Conservation (phyloP, 108 stramenopile species). For the Nitzschia inconspicua region DNA sequence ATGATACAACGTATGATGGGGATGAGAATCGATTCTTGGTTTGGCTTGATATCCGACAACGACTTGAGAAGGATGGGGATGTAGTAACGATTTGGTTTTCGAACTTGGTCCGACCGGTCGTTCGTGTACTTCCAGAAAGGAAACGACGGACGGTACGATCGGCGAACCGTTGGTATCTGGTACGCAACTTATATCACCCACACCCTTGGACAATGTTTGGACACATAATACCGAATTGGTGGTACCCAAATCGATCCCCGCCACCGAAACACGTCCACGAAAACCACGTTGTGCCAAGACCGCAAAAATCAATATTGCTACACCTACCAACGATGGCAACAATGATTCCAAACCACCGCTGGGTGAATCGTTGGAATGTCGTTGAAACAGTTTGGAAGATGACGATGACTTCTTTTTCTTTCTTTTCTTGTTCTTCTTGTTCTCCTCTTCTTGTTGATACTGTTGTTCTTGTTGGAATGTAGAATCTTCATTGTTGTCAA, state of each 20-base stretch:
- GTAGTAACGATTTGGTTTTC: slow-evolving; percentile 21
- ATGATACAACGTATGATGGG: slow-evolving; percentile 80
- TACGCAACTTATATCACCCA: slow-evolving; percentile 80
- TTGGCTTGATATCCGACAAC: slow-evolving; percentile 76
- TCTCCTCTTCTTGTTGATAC: not conserved
- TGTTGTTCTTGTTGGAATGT: not conserved
- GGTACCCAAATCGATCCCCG: slow-evolving; percentile 85
- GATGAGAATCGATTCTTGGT: slow-evolving; percentile 75
- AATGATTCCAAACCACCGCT: slow-evolving; percentile 74
- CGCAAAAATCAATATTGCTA: slow-evolving; percentile 52
- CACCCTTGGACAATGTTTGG: slow-evolving; percentile 65
- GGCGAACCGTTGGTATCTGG: slow-evolving; percentile 69
- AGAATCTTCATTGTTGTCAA: slow-evolving; percentile 20
- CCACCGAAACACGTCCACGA: slow-evolving; percentile 76
- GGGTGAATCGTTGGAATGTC: slow-evolving; percentile 24
- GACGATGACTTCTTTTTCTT: slow-evolving; percentile 6
- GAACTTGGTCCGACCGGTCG: slow-evolving; percentile 30
- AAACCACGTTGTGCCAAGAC: slow-evolving; percentile 84
- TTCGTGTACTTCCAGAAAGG: slow-evolving; percentile 63
- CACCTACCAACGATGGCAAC: slow-evolving; percentile 68
- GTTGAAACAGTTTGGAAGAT: slow-evolving; percentile 26
- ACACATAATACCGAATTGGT: slow-evolving; percentile 88
- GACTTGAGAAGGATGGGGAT: slow-evolving; percentile 71
- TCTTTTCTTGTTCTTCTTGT: slow-evolving; percentile 2
- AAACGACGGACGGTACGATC: slow-evolving; percentile 84